Conservation (phyloP, 177 flowering plant species). For the Telopea speciosissima region DNA sequence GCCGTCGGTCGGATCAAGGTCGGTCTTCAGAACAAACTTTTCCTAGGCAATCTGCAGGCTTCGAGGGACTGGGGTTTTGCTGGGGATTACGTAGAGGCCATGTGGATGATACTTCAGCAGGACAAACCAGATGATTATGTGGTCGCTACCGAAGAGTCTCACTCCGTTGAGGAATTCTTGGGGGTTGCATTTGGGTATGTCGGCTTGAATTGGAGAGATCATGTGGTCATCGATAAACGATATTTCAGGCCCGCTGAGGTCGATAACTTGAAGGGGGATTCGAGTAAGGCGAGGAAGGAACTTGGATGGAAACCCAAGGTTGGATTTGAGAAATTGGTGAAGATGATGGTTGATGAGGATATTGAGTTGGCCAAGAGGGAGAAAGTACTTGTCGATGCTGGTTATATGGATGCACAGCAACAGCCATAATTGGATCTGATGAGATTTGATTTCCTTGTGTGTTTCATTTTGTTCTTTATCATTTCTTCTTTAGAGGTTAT, state of each 20-base stretch:
- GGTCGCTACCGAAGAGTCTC: slow-evolving; percentile 95
- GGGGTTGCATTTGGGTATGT: slow-evolving; percentile 85
- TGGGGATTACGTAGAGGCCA: slow-evolving; percentile 95
- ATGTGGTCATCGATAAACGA: slow-evolving; percentile 86
- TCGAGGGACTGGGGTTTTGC: slow-evolving; percentile 97
- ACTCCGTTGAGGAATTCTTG: slow-evolving; percentile 88
- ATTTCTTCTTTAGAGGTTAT: neutral
- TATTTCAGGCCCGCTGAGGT: slow-evolving; percentile 96
- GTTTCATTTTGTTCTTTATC: slow-evolving; percentile 1
- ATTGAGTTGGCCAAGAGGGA: slow-evolving; percentile 87
- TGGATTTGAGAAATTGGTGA: slow-evolving; percentile 85
- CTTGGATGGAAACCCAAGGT: slow-evolving; percentile 92
- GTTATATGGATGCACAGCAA: slow-evolving; percentile 92
- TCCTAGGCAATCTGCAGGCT: slow-evolving; percentile 80
- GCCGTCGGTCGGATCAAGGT: slow-evolving; percentile 91
- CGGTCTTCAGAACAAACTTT: slow-evolving; percentile 83
- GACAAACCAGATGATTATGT: slow-evolving; percentile 93
- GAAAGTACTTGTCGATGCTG: slow-evolving; percentile 98
- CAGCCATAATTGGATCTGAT: slow-evolving; percentile 50
- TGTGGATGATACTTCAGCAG: slow-evolving; percentile 99
- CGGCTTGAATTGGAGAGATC: slow-evolving; percentile 85
- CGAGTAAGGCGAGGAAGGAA: slow-evolving; percentile 70
- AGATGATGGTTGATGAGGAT: slow-evolving; percentile 98
- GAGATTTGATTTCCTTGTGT: neutral
- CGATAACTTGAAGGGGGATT: slow-evolving; percentile 84